Conservation (phyloP, 164 flowering plant species). For the Santalum album region DNA sequence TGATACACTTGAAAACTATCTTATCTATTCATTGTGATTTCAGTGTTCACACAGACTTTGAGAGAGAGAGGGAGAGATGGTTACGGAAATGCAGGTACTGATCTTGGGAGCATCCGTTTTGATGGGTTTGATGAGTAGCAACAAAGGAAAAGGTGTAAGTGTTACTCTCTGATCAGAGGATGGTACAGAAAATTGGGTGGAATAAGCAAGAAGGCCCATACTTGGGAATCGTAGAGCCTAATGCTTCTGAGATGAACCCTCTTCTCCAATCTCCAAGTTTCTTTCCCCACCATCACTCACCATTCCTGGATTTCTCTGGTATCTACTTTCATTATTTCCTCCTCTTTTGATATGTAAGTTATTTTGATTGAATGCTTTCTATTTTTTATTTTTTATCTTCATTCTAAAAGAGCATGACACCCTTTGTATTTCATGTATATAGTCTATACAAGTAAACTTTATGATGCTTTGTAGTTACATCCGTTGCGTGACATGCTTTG, state of each 20-base stretch:
- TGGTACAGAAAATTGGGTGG: slow-evolving; percentile 9
- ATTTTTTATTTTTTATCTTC: too few species aligned
- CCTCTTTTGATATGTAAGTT: too few species aligned
- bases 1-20: too few species aligned
- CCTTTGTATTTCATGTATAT: too few species aligned
- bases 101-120: not conserved
- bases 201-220: slow-evolving; percentile 43
- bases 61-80: slow-evolving; percentile 8
- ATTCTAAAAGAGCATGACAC: too few species aligned
- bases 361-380: too few species aligned
- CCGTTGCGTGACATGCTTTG: too few species aligned
- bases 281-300: slow-evolving; percentile 14
- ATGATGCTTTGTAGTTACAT: too few species aligned
- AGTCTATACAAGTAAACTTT: too few species aligned
- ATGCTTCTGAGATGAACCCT: slow-evolving; percentile 50
- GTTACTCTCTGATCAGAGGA: slow-evolving; percentile 8
- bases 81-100: not conserved
- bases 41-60: not conserved
- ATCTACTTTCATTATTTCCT: too few species aligned
- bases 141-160: not conserved
- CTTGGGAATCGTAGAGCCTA: slow-evolving; percentile 50
- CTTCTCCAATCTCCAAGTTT: slow-evolving; percentile 51
- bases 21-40: too few species aligned
- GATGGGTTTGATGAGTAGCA: not conserved
- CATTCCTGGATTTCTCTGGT: slow-evolving; percentile 50